Evolutionary conservation across 805 yeast species (phyloP), one percentile per base, ranked within the genome.

Genomic region (Jamesozyma spencerorum): DNA sequence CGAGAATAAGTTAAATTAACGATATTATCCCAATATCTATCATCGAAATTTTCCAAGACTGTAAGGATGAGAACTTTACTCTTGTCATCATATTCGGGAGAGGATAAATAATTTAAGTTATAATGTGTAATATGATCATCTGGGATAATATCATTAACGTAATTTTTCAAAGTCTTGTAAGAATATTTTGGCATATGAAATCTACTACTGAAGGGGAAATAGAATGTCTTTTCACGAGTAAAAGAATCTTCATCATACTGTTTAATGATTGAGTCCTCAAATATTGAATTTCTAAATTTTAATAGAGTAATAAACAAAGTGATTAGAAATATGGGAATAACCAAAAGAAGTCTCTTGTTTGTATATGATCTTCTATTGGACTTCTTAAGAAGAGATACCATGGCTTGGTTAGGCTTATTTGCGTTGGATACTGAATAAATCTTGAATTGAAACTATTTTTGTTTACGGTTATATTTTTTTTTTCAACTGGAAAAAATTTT

Each of bases 11-110:
- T 65, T 49, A 88, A 65, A 48, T 69, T 68, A 42, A 80, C 59
- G 44, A 88, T 63, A 60, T 88, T 88, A 29, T 72, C 73, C 96
- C 96, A 88, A 67, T 86, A 88, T 48, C 74, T 81, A 19, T 76
- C 77, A 58, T 81, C 75, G 55, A 88, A 88, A 47, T 76, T 73
- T 19, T 90, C 78, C 74, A 90, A 77, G 18, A 96, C 96, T 1
- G 95, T 77, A 54, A 90, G 70, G 42, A 88, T 75, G 56, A 90
- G 69, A 18, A 88, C 83, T 45, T 81, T 79, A 57, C 87, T 95
- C 50, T 71, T 72, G 59, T 84, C 31, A 8, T n/a, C 29, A 27
- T 26, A 17, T 18, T 34, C 32, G 2, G 18, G 19, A 10, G 18
- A 6, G 3, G 41, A 28, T 17, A 87, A 66, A 47, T 72, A 70